Base-by-base conservation (phyloP, 1,139 yeast genomes). In the Yamadazyma dushanensis region DNA sequence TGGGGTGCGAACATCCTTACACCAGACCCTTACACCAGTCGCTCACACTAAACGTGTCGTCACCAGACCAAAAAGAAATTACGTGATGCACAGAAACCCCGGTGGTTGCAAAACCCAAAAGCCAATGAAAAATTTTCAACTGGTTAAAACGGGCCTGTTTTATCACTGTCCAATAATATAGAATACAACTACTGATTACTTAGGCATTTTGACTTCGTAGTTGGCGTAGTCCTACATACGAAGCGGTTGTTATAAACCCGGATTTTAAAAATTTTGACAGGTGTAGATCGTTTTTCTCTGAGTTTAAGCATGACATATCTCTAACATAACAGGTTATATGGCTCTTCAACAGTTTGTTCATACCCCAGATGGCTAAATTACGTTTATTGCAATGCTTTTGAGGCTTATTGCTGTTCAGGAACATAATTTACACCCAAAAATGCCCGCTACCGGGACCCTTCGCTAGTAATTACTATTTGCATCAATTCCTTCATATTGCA, bases 361-460 rank as follows among this genome's bases (percentile, higher is more conserved):
- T n/a, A n/a, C n/a, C n/a, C n/a, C n/a, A n/a, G n/a, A n/a, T n/a
- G n/a, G n/a, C n/a, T n/a, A n/a, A n/a, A n/a, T n/a, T n/a, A n/a
- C n/a, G n/a, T n/a, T n/a, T n/a, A n/a, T n/a, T n/a, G n/a, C n/a
- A n/a, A n/a, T n/a, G n/a, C n/a, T n/a, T n/a, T n/a, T n/a, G n/a
- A n/a, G n/a, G n/a, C n/a, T n/a, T n/a, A n/a, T n/a, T n/a, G n/a
- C n/a, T n/a, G n/a, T n/a, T n/a, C n/a, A n/a, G n/a, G n/a, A n/a
- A n/a, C n/a, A n/a, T n/a, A n/a, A n/a, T n/a, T n/a, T n/a, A n/a
- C n/a, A n/a, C n/a, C 3, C 7, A 5, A 24, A 24, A 24, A 4
- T 5, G 4, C 11, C 33, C 33, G 33, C 19, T 31, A 31, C 25
- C 33, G 33, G 29, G 28, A 15, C n/a, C 8, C 10, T 26, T 31